These are phyloP conservation scores for Pelargonium exstipulatum DNA, from an alignment of 441 rosid species.

Conservation along the genomic window DNA sequence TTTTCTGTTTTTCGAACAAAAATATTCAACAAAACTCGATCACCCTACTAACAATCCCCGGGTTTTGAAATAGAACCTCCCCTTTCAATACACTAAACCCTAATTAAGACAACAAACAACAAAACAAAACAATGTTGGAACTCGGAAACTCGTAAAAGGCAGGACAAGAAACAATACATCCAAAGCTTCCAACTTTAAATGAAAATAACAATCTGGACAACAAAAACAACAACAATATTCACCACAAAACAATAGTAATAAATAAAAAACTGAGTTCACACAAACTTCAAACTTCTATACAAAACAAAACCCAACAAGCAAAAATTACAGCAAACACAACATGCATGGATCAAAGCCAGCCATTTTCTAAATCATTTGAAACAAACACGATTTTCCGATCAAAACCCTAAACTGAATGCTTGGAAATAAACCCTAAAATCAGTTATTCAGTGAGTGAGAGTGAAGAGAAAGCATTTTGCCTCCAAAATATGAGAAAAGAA, in stretches of 20 bases:
- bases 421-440: conserved; percentile 8
- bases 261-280: not conserved
- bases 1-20: conserved; percentile 1
- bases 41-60: not conserved
- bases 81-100: too few species aligned
- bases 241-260: not conserved
- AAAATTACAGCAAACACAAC: not conserved
- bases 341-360: conserved; percentile 16
- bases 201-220: not conserved
- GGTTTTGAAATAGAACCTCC: not conserved
- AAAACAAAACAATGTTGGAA: not conserved
- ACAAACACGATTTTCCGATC: conserved; percentile 3
- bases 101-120: not conserved
- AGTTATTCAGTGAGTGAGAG: conserved; percentile 5
- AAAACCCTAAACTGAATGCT: not conserved
- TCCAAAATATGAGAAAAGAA: not conserved
- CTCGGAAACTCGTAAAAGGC: too few species aligned
- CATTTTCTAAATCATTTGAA: not conserved
- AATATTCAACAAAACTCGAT: conserved; percentile 11
- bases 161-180: not conserved
- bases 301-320: not conserved
- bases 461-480: not conserved
- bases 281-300: not conserved
- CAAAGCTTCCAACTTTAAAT: not conserved
- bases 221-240: not conserved